Evolutionary conservation across 352 stramenopile genomes (phyloP).

Genomic region (Pythium insidiosum): DNA sequence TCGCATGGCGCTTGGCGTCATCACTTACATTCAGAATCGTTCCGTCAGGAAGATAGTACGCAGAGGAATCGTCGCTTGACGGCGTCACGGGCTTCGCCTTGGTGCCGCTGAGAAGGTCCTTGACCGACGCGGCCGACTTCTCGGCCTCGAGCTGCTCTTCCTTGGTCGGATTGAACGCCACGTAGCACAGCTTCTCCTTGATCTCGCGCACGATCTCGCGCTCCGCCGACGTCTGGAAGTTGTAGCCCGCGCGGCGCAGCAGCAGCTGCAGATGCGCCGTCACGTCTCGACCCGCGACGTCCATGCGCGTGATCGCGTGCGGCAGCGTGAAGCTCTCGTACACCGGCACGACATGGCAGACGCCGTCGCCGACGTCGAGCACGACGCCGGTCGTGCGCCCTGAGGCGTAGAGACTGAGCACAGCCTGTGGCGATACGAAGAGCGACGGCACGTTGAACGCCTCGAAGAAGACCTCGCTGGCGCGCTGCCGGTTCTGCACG

Average conservation of each 20-base stretch:
- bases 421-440: slow-evolving; percentile 77
- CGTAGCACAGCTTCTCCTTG: slow-evolving; percentile 85
- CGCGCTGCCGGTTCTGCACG: slow-evolving; percentile 64
- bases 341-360: slow-evolving; percentile 81
- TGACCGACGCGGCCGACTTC: slow-evolving; percentile 23
- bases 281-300: slow-evolving; percentile 82
- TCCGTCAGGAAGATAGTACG: slow-evolving; percentile 76
- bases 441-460: slow-evolving; percentile 83
- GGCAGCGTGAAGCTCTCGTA: slow-evolving; percentile 80
- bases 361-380: slow-evolving; percentile 84
- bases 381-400: slow-evolving; percentile 83
- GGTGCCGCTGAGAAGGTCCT: slow-evolving; percentile 15
- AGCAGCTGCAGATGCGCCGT: slow-evolving; percentile 72
- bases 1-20: background rate
- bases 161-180: slow-evolving; percentile 78
- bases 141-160: slow-evolving; percentile 77
- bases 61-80: slow-evolving; percentile 41
- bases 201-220: slow-evolving; percentile 84
- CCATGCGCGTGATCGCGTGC: slow-evolving; percentile 74
- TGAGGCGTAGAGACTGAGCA: slow-evolving; percentile 86
- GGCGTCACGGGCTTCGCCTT: slow-evolving; percentile 31
- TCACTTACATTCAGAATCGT: slow-evolving; percentile 69
- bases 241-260: slow-evolving; percentile 69
- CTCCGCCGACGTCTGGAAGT: slow-evolving; percentile 87
- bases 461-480: slow-evolving; percentile 83